Evolutionary conservation across 768 basidiomycete genomes (phyloP).

Genomic region (Podaxis sp.): DNA sequence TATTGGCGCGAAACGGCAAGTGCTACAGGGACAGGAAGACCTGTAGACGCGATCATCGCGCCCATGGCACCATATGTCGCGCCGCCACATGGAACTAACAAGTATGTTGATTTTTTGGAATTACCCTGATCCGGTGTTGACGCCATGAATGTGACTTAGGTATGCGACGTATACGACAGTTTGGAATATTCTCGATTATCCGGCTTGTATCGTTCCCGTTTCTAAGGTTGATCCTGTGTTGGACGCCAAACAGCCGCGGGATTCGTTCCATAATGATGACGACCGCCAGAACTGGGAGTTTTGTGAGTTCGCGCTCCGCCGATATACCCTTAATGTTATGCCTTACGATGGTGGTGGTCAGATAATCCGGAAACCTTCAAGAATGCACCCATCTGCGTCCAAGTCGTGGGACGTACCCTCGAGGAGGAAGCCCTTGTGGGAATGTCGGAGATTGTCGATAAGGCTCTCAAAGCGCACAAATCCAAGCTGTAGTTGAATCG

Average conservation of each 20-base stretch:
- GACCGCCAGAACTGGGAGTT: constrained; percentile 53
- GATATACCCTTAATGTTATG: not conserved
- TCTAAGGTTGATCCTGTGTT: constrained; percentile 53
- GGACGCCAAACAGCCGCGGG: constrained; percentile 46
- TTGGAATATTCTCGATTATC: constrained; percentile 71
- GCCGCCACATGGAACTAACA: constrained; percentile 59
- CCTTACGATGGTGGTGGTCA: constrained; percentile 22
- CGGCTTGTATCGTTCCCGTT: constrained; percentile 63
- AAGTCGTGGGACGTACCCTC: constrained; percentile 65
- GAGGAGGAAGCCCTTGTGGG: constrained; percentile 77
- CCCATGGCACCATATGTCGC: constrained; percentile 63
- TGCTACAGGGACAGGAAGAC: constrained; percentile 64
- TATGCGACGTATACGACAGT: constrained; percentile 54
- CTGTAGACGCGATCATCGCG: constrained; percentile 73
- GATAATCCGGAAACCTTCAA: constrained; percentile 57
- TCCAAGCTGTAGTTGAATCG: not conserved
- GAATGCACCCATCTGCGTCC: constrained; percentile 62
- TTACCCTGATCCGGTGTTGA: not conserved
- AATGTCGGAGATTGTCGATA: constrained; percentile 66
- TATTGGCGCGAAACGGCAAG: constrained; percentile 57
- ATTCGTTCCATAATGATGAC: constrained; percentile 43
- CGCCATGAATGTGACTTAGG: constrained; percentile 28
- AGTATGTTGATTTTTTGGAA: constrained; percentile 29
- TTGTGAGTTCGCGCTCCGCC: constrained; percentile 43
- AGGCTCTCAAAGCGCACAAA: constrained; percentile 38